Conservation (phyloP, 768 basidiomycete genomes). For the Strobilomyces echinocephalus region DNA sequence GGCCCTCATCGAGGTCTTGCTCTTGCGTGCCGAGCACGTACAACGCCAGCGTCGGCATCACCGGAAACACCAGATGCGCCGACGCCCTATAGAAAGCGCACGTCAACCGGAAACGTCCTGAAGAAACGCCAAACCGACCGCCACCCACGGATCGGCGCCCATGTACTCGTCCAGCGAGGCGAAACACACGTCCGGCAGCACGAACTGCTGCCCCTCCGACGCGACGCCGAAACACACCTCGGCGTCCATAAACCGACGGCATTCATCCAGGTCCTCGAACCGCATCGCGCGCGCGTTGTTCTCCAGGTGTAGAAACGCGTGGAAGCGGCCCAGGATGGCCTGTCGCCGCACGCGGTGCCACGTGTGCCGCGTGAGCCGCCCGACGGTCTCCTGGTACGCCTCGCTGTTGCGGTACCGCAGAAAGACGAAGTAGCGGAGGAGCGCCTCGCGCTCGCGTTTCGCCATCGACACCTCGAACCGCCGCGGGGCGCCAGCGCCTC, state of each 20-base stretch:
- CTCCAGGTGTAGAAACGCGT: slow-evolving; percentile 25
- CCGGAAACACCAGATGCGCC: slow-evolving; percentile 50
- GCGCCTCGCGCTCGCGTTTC: slow-evolving; percentile 29
- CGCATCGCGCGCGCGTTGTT: background rate
- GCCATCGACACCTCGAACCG: slow-evolving; percentile 22
- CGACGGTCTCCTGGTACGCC: slow-evolving; percentile 40
- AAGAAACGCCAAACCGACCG: background rate
- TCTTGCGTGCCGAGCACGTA: slow-evolving; percentile 44
- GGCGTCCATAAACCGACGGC: slow-evolving; percentile 44
- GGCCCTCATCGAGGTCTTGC: slow-evolving; percentile 7
- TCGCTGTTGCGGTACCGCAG: slow-evolving; percentile 54
- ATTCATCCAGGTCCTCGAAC: slow-evolving; percentile 32
- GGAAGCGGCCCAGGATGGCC: slow-evolving; percentile 24
- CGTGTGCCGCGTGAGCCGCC: slow-evolving; percentile 21
- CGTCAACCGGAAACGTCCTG: background rate
- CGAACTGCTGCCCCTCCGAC: slow-evolving; percentile 51
- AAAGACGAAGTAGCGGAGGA: slow-evolving; percentile 51
- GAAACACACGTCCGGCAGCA: slow-evolving; percentile 51
- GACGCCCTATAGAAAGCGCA: slow-evolving; percentile 35
- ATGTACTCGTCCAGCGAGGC: slow-evolving; percentile 50
- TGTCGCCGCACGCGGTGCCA: slow-evolving; percentile 29
- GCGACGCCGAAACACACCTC: slow-evolving; percentile 54
- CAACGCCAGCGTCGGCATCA: slow-evolving; percentile 48
- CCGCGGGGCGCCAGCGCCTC: background rate
- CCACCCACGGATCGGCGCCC: slow-evolving; percentile 26